Evolutionary conservation across 2,329 filamentous ascomycete species (phyloP), one percentile per base, ranked within the genome.

Genomic region (Pyrenochaeta sp.): DNA sequence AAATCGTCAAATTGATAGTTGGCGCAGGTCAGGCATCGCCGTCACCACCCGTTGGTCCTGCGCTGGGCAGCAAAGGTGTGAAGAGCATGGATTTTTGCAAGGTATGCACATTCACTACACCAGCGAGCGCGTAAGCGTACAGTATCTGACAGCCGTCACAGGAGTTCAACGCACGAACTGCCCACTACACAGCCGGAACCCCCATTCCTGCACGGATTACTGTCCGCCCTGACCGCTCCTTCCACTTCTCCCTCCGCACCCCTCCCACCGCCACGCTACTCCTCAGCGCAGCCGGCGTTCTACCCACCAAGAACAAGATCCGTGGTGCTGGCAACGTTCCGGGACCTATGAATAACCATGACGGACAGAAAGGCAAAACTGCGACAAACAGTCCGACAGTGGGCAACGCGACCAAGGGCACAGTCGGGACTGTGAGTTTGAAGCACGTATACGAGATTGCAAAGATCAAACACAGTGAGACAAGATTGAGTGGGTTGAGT

Each of bases 61-160:
- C 95, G 52, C 86, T 99, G 66, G 95, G 95, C 81, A 94, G 90
- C 78, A 98, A 97, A 84, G 95, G 95, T 84, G 91, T 99, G 62
- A 99, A 99, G 84, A 96, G 91, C 57, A 99, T 99, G 90, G 95
- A 99, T 81, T 99, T 98, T 79, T 98, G 95, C 88, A 98, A 63
- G 51, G 60, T 63, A 63, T 13, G 45, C 3, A 32, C 27, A 28
- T 13, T 56, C 51, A 28, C 9, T 25, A n/a, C 27, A 22, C 13
- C 28, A 5, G 34, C 1, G 15, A 13, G 22, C 40, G 10, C 40
- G 24, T 25, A 42, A 5, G 10, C 12, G 15, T 19, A 37, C 25
- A 25, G 40, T 25, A 2, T n/a, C 44, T 57, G 12, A 56, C 28
- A 24, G 2, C 12, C 22, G 13, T 2, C 8, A 32, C 40, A 98